A percentile compares a stretch with the other conserved stretches of the same genome.
Conservation (phyloP, 2,329 filamentous ascomycete species). For the Fusarium sp. region DNA sequence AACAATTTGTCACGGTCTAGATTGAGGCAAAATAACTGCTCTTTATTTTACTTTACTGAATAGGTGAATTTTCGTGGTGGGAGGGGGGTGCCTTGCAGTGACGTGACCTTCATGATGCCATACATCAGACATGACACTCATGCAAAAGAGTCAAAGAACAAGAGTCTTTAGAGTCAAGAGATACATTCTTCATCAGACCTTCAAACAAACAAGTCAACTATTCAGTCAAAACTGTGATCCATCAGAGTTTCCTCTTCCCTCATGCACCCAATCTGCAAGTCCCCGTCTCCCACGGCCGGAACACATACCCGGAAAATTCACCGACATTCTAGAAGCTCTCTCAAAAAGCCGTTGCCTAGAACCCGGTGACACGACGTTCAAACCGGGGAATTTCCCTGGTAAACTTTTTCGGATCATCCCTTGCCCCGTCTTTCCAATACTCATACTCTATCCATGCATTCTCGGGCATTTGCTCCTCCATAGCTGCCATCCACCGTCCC, state of each 20-base stretch:
- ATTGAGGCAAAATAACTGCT: not conserved
- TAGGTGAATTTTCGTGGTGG: not conserved
- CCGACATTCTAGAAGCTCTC: conserved; percentile 9
- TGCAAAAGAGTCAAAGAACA: not conserved
- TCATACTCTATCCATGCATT: conserved; percentile 72
- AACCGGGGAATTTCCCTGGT: conserved; percentile 32
- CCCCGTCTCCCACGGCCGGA: not conserved
- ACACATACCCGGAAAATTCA: not conserved
- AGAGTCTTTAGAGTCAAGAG: not conserved
- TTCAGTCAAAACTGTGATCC: not conserved
- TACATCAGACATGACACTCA: not conserved
- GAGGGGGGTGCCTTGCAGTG: too few species aligned
- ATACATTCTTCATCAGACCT: not conserved
- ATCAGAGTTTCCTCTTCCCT: not conserved
- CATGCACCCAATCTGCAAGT: not conserved
- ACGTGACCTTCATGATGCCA: not conserved
- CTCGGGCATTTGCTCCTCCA: conserved; percentile 70
- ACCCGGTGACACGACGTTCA: conserved; percentile 22
- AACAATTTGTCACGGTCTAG: not conserved
- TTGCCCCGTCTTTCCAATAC: conserved; percentile 61
- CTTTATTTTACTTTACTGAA: not conserved
- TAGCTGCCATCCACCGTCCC: conserved; percentile 65
- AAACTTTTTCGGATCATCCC: conserved; percentile 55
- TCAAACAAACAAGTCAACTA: not conserved
- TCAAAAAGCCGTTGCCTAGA: not conserved